These are phyloP conservation scores for Penicillium freii DNA, from an alignment of 2,329 filamentous ascomycete species.

Conservation along the genomic window DNA sequence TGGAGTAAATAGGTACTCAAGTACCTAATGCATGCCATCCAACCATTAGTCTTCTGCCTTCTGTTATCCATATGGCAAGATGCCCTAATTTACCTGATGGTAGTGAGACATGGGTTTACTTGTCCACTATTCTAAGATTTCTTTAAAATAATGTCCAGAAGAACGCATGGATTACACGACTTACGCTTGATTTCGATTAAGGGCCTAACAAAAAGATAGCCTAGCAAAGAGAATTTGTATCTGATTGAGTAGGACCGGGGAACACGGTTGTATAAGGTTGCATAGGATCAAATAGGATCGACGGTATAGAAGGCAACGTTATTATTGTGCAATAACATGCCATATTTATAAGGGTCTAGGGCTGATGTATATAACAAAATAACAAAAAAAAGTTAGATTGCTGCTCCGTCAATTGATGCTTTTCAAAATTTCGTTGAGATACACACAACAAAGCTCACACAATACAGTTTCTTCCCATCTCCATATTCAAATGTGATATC, in stretches of 20 bases:
- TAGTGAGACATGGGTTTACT: no score
- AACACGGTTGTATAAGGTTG: not conserved
- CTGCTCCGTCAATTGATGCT: not conserved
- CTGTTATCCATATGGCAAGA: not conserved
- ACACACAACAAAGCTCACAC: not conserved
- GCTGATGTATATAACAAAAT: not conserved
- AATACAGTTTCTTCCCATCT: not conserved
- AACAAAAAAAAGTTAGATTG: not conserved
- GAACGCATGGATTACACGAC: no score
- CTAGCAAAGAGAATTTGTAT: no score
- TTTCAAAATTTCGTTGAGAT: not conserved
- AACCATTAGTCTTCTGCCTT: not conserved
- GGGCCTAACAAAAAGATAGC: no score
- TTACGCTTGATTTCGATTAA: no score
- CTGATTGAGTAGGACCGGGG: no score
- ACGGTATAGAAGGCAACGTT: no score
- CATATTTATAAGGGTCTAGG: not conserved
- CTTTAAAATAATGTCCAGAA: no score
- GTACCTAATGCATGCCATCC: constrained; percentile 1
- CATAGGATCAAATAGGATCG: no score
- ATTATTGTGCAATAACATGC: not conserved
- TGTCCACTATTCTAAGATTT: no score
- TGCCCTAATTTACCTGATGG: not conserved
- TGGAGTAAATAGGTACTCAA: not conserved
- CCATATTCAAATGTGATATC: not conserved